Evolutionary conservation across 768 basidiomycete genomes (phyloP), one percentile per base, ranked within the genome.

Genomic region (Phylloporus rhodoxanthus): DNA sequence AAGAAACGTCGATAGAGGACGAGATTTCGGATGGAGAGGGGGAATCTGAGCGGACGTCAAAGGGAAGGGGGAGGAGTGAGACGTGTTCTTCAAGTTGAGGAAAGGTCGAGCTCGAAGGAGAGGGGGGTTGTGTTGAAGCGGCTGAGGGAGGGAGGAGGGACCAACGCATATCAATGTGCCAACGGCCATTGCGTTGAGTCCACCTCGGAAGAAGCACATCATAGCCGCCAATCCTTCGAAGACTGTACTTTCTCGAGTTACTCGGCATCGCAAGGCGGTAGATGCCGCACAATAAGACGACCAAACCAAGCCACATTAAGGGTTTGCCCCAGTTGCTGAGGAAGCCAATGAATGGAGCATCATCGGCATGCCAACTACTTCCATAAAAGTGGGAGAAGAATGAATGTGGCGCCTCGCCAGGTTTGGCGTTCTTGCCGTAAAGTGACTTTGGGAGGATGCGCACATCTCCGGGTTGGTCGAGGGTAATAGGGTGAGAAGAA

Each of bases 321-420:
- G 64, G 73, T 64, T 90, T 93, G 50, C 95, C 95, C 84, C 91
- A 94, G 20, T 78, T 76, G 34, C 81, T 88, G 46, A 98, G 76
- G 74, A 97, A 97, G 38, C 83, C 81, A 62, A 98, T 92, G 72
- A 98, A 96, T n/a, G 85, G 91, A 25, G 95, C 96, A 67, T 99
- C 95, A 61, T 95, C 93, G 5, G 92, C 85, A 62, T 99, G 95
- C 95, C 95, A 99, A 60, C 90, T 92, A 63, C 93, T 96, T 26
- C 93, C 95, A 60, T 98, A 99, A 72, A 82, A 95, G 68, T 99
- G 95, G n/a, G 83, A 78, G 69, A 97, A 98, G 79, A 93, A 98
- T 6, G 92, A 82, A 61, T 94, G 79, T 1, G 91, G 91, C 0
- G 88, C 89, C 58, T 93, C 87, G 34, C 73, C 82, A 41, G 78